A percentile compares a stretch with the other conserved stretches of the same genome.
phyloP scores from a whole-genome alignment of 2,329 filamentous ascomycete genomes.

The Elsinoe necatrix region DNA sequence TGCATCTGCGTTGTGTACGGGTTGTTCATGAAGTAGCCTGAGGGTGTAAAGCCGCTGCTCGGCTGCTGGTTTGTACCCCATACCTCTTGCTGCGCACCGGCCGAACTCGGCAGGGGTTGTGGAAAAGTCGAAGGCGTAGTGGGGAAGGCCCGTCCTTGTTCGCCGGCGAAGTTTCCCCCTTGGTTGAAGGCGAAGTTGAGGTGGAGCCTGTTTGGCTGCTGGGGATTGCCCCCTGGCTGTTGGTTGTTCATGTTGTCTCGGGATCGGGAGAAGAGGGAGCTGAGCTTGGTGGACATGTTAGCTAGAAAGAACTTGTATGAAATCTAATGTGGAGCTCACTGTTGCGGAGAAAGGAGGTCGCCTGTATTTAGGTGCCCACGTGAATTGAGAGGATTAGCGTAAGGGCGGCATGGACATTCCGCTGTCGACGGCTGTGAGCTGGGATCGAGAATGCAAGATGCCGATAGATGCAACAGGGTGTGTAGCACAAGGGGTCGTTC shows the following conservation, averaged over 20 bases:
- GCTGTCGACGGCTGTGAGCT: background rate
- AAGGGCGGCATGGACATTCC: background rate
- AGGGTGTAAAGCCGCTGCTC: slow-evolving; percentile 34
- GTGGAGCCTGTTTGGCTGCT: slow-evolving; percentile 39
- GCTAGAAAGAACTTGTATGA: background rate
- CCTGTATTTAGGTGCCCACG: background rate
- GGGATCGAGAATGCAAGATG: background rate
- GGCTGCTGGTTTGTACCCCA: slow-evolving; percentile 42
- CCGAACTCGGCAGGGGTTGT: slow-evolving; percentile 62
- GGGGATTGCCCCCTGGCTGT: slow-evolving; percentile 9
- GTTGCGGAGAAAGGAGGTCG: slow-evolving; percentile 8
- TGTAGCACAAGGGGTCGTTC: background rate
- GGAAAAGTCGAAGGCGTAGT: slow-evolving; percentile 92
- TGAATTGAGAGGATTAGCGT: background rate
- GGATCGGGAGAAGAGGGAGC: background rate
- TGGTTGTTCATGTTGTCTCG: slow-evolving; percentile 10
- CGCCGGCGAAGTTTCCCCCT: slow-evolving; percentile 35
- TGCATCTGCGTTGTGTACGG: slow-evolving; percentile 33
- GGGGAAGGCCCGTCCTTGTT: slow-evolving; percentile 41
- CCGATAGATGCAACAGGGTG: background rate
- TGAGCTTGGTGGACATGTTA: slow-evolving; percentile 3
- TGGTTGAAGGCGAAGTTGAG: slow-evolving; percentile 44
- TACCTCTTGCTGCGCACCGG: slow-evolving; percentile 50
- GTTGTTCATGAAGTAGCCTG: slow-evolving; percentile 45
- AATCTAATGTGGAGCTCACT: slow-evolving; percentile 6